Base-by-base conservation (phyloP, 495 filamentous ascomycete species). In the Penicillium daleae region DNA sequence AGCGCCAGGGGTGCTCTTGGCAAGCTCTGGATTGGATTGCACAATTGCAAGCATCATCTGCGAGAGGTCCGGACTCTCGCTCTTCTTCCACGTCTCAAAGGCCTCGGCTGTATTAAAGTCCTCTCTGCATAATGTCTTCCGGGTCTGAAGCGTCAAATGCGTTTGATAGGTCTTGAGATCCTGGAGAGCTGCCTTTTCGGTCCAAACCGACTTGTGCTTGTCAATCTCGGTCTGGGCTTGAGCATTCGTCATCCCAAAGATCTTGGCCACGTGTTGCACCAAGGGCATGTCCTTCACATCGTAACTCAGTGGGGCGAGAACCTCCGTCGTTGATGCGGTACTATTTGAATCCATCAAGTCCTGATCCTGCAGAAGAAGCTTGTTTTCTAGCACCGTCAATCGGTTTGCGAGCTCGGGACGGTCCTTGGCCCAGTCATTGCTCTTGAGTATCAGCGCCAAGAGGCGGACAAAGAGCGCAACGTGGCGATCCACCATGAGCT, bases 281-380 rank as follows among this genome's bases (percentile, higher is more conserved):
- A 97, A 84, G 22, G 87, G 88, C 96, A 99, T 99, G 70, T 99
- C 96, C 78, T 93, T 96, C 54, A 97, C 88, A 73, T 96, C 89
- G 70, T 97, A 92, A 72, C 87, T 95, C 50, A 95, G 73, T 2
- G 93, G 91, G 10, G 91, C 86, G 31, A 89, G 81, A 8, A 92
- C 90, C 71, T 97, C 93, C 31, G 92, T 85, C 17, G 85, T 85
- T 32, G 85, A 83, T 17, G 77, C 66, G 53, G 84, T 79, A 51
- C 84, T 79, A 67, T 80, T 90, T 60, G 73, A 77, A 70, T 81
- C 72, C 56, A 81, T 78, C 27, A 99, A 82, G 71, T 97, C 92
- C 74, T 97, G 91, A 70, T 99, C 95, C 72, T 97, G 93, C n/a
- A 89, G 87, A 63, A 99, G 82, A 40, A 99, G 86, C 77, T 98